These are phyloP conservation scores for Pseudocercospora crystallina DNA, from an alignment of 2,329 filamentous ascomycete species.

Conservation along the genomic window DNA sequence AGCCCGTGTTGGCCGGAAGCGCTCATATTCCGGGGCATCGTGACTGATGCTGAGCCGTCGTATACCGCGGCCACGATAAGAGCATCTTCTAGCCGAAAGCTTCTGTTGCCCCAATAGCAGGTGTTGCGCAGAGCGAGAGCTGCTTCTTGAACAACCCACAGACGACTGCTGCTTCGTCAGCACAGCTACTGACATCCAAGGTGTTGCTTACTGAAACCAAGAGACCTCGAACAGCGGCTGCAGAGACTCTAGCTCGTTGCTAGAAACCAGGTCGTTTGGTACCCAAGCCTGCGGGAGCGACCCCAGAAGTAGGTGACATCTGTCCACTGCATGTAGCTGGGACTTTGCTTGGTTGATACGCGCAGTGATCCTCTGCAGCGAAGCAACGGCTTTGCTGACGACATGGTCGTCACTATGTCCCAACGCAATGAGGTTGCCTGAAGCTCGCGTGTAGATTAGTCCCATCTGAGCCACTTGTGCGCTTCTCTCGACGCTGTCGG, in stretches of 20 bases:
- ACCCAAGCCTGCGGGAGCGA: not conserved
- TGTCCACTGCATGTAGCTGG: not conserved
- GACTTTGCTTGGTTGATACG: not conserved
- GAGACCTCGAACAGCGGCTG: not conserved
- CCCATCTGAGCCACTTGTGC: not conserved
- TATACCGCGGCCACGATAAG: not conserved
- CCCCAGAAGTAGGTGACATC: not conserved
- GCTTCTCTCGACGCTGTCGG: not conserved
- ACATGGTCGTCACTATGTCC: too few species aligned
- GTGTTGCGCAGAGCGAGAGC: not conserved
- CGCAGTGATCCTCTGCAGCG: not conserved
- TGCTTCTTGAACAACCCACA: not conserved
- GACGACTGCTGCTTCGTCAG: not conserved
- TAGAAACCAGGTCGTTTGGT: not conserved
- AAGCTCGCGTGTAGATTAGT: not conserved
- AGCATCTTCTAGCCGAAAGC: not conserved
- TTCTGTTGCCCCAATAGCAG: not conserved
- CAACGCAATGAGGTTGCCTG: conserved; percentile 5
- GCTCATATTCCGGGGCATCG: too few species aligned
- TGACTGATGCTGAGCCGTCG: too few species aligned
- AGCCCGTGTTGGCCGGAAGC: too few species aligned
- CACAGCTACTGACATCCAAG: not conserved
- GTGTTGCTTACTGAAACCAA: not conserved
- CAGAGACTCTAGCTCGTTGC: not conserved
- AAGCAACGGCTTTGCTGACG: too few species aligned